A percentile compares a stretch with the other conserved stretches of the same genome.
These are phyloP conservation scores for Polysphondylium violaceum DNA, from an alignment of 78 protist genomes.

Conservation along the genomic window DNA sequence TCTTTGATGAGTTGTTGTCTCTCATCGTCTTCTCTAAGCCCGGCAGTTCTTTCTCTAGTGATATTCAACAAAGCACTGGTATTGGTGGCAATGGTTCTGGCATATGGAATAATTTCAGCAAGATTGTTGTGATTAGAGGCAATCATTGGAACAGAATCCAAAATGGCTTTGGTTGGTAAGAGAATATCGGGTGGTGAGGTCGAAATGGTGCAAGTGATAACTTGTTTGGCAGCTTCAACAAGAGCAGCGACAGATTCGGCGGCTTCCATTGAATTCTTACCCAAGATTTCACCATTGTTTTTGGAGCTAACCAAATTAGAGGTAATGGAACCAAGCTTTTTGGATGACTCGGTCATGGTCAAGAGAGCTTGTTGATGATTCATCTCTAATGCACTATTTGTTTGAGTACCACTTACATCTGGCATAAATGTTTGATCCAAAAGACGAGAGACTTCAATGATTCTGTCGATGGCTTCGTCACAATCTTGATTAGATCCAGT, in stretches of 20 bases:
- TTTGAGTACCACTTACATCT: conserved; percentile 61
- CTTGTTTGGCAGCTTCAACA: conserved; percentile 35
- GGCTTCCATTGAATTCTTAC: conserved; percentile 26
- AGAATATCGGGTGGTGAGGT: conserved; percentile 72
- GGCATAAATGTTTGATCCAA: conserved; percentile 53
- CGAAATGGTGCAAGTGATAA: conserved; percentile 29
- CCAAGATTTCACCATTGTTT: conserved; percentile 22
- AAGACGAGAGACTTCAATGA: conserved; percentile 60
- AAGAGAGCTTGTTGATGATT: conserved; percentile 48
- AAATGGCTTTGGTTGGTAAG: conserved; percentile 38
- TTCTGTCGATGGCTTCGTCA: conserved; percentile 69
- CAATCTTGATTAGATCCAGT: conserved; percentile 10
- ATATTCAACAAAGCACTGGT: conserved; percentile 43
- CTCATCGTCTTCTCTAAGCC: conserved; percentile 41
- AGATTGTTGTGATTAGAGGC: conserved; percentile 9
- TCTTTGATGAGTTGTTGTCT: conserved; percentile 20
- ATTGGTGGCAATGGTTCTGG: conserved; percentile 66
- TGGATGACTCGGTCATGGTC: conserved; percentile 30
- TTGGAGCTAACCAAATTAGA: conserved; percentile 33
- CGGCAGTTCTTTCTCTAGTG: conserved; percentile 24
- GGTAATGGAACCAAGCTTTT: conserved; percentile 62
- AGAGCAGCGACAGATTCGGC: conserved; percentile 37
- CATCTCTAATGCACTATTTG: conserved; percentile 25
- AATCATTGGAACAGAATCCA: conserved; percentile 32
- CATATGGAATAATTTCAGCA: conserved; percentile 14